Conservation (phyloP, 176 grass and related monocot genomes). For the Triticum monococcum region DNA sequence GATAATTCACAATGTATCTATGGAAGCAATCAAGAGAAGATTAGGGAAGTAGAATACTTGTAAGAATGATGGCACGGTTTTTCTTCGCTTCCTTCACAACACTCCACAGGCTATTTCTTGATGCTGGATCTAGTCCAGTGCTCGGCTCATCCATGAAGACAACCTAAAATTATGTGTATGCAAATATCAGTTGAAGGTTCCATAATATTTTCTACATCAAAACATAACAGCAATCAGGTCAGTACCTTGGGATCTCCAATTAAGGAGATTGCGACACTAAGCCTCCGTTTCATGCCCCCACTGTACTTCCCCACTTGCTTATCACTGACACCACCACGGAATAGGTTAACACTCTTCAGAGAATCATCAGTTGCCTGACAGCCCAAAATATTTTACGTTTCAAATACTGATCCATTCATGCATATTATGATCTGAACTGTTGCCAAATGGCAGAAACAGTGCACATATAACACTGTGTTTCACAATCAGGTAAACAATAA, state of each 20-base stretch:
- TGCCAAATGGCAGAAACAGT: neutral
- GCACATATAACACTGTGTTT: neutral
- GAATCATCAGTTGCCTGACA: slow-evolving; percentile 76
- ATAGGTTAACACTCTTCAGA: slow-evolving; percentile 71
- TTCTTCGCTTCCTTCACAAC: slow-evolving; percentile 75
- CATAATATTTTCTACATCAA: slow-evolving; percentile 13
- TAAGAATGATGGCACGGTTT: slow-evolving; percentile 80
- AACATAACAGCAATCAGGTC: neutral
- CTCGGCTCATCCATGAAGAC: slow-evolving; percentile 96
- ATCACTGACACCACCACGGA: slow-evolving; percentile 54
- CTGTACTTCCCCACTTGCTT: slow-evolving; percentile 81
- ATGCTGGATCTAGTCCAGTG: slow-evolving; percentile 82
- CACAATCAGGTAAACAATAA: neutral
- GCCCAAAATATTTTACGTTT: neutral
- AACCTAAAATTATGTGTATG: slow-evolving; percentile 40
- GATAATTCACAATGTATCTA: neutral
- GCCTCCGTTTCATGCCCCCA: slow-evolving; percentile 87
- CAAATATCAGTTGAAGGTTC: neutral
- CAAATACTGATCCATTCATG: neutral
- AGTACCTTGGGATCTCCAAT: slow-evolving; percentile 68
- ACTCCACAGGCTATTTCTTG: slow-evolving; percentile 68
- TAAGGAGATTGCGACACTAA: slow-evolving; percentile 76
- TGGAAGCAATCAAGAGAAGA: neutral
- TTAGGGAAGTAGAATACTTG: slow-evolving; percentile 46
- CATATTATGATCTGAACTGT: neutral